These are phyloP conservation scores for Acacia melanoxylon DNA, from an alignment of 306 rosid genomes.

Conservation along the genomic window DNA sequence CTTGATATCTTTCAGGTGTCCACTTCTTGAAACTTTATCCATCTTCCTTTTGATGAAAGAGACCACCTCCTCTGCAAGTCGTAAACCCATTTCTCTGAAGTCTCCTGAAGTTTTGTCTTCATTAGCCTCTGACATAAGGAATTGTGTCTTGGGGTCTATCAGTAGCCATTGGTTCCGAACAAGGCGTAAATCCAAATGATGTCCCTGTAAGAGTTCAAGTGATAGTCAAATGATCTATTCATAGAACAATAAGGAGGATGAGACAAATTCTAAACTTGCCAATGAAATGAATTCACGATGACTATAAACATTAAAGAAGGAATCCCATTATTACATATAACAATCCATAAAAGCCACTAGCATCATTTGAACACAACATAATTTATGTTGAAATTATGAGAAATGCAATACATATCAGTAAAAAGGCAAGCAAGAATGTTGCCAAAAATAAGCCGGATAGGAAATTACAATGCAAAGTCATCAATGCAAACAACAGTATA, in stretches of 20 bases:
- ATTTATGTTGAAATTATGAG: neutral
- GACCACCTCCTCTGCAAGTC: constrained; percentile 78
- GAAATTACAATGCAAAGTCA: neutral
- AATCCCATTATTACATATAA: constrained; percentile 1
- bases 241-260: neutral
- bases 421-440: constrained; percentile 7
- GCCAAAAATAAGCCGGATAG: neutral
- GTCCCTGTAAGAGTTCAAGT: constrained; percentile 60
- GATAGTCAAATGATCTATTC: constrained; percentile 17
- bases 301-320: constrained; percentile 3
- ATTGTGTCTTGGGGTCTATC: constrained; percentile 81
- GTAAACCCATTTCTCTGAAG: constrained; percentile 88
- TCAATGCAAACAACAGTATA: neutral
- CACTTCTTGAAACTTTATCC: constrained; percentile 73
- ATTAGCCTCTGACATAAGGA: constrained; percentile 85
- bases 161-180: constrained; percentile 92
- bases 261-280: constrained; percentile 1
- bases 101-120: constrained; percentile 90
- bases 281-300: neutral
- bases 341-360: neutral
- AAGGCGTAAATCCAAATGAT: constrained; percentile 91
- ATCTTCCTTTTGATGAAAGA: constrained; percentile 75
- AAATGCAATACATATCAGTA: neutral
- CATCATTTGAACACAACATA: neutral
- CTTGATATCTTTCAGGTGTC: constrained; percentile 59